Evolutionary conservation across 75 land plant genomes (phyloP), one percentile per base, ranked within the genome.

Genomic region (Sequoia sempervirens): DNA sequence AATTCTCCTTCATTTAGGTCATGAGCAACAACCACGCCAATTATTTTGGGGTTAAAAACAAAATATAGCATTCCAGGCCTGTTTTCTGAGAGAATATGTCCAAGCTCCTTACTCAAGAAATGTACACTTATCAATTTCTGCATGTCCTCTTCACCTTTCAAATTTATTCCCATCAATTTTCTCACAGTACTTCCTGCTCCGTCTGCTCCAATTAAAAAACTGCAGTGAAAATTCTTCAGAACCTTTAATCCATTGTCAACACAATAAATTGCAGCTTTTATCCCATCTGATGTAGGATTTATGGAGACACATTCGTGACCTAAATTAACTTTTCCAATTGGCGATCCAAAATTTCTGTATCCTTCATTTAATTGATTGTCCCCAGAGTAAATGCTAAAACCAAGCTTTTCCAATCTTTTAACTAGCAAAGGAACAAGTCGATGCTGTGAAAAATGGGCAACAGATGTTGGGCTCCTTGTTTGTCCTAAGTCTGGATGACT

Each of bases 11-110:
- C 82, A 47, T 89, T 84, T 23, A 97, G 94, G 85, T 96, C 95
- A 90, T 97, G 99, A 58, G 99, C 99, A 85, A 97, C 98, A 82
- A 97, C 91, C n/a, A 96, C 98, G 14, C 97, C 96, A 84, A 97
- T 96, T 41, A 90, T 93, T 78, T 88, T 89, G 23, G 93, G 88
- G 81, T 96, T 97, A 86, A 96, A 97, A 56, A 97, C 92, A 84
- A 97, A 97, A 83, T 91, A 97, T 23, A 97, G 87, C 98, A 96
- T 96, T 82, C 98, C 99, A 34, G 99, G 99, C 82, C 93, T 92
- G 20, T 92, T 83, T 70, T 89, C 79, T 10, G 82, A 76, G 56
- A 97, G 85, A 80, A 88, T 89, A 36, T 88, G 56, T 15, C 97
- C 98, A 43, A 97, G 93, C 54, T 93, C 87, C 80, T 75, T 84